These are phyloP conservation scores for Setaria italica DNA, from an alignment of 202 grass and related monocot species.

Conservation along the genomic window DNA sequence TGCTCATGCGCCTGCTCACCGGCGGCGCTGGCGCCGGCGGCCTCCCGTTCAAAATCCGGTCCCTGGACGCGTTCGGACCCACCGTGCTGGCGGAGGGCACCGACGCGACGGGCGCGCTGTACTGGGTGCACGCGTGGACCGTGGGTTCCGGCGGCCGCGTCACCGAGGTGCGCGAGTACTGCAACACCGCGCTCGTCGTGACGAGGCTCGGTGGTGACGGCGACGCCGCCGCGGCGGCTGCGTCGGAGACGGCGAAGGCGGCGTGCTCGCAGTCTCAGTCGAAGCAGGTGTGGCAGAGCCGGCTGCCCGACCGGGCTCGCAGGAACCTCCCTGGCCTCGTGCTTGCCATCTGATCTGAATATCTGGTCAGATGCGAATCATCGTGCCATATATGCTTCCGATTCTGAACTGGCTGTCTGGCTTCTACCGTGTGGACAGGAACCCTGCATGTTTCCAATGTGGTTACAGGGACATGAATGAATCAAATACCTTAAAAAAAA, in stretches of 20 bases:
- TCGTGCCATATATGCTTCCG: neutral
- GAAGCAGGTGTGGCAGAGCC: constrained; percentile 65
- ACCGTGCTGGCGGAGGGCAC: constrained; percentile 83
- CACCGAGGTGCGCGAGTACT: constrained; percentile 86
- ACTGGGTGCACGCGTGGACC: constrained; percentile 92
- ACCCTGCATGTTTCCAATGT: neutral
- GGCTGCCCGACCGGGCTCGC: constrained; percentile 47
- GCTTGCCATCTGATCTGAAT: constrained; percentile 59
- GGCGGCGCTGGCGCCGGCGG: constrained; percentile 22
- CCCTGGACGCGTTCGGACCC: constrained; percentile 62
- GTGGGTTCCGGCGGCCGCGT: constrained; percentile 64
- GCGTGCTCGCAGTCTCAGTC: neutral
- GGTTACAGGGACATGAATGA: neutral
- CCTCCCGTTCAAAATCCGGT: constrained; percentile 46
- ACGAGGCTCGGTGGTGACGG: constrained; percentile 46
- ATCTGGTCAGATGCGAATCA: constrained; percentile 15
- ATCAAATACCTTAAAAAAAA: neutral
- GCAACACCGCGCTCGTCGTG: constrained; percentile 81
- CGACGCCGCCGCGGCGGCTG: neutral
- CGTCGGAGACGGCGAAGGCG: neutral
- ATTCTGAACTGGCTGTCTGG: neutral
- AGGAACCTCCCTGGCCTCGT: constrained; percentile 71
- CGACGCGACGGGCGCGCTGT: constrained; percentile 47
- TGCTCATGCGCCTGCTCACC: constrained; percentile 87
- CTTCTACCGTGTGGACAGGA: neutral